Percentiles rank a stretch among this genome's conserved stretches.
Conservation (phyloP, 805 yeast genomes). For the Candida khao-thaluensis region DNA sequence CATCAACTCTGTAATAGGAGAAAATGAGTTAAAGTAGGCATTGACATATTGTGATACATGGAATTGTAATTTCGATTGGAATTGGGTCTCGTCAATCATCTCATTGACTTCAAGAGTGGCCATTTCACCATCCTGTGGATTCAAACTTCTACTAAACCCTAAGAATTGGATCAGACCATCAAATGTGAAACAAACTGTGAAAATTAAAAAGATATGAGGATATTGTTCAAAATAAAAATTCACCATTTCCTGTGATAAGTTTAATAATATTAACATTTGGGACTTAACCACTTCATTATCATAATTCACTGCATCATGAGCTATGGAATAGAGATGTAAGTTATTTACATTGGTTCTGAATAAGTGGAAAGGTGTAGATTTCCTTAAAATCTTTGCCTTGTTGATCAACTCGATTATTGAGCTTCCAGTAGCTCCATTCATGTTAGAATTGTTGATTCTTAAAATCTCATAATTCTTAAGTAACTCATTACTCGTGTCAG, state of each 20-base stretch:
- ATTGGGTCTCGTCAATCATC: conserved; percentile 20
- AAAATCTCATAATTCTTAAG: conserved; percentile 29
- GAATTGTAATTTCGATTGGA: conserved; percentile 23
- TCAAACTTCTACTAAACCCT: conserved; percentile 13
- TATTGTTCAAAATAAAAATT: conserved; percentile 14
- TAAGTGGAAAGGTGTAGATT: conserved; percentile 82
- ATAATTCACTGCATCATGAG: conserved; percentile 60
- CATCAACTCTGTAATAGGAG: conserved; percentile 22
- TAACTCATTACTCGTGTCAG: conserved; percentile 16
- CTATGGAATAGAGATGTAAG: conserved; percentile 57
- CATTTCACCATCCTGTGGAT: conserved; percentile 20
- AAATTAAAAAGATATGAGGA: conserved; percentile 12
- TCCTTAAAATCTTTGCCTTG: conserved; percentile 71
- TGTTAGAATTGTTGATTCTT: conserved; percentile 10
- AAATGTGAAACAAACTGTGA: conserved; percentile 17
- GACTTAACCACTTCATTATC: conserved; percentile 56
- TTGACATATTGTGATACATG: conserved; percentile 21
- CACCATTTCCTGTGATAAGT: conserved; percentile 43
- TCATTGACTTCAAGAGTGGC: conserved; percentile 21
- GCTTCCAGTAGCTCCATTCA: conserved; percentile 16
- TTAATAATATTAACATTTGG: conserved; percentile 65
- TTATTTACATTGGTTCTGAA: conserved; percentile 48
- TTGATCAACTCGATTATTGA: conserved; percentile 57
- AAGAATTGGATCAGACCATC: conserved; percentile 22
- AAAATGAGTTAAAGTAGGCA: conserved; percentile 23